A percentile compares a stretch with the other conserved stretches of the same genome.
Conservation (phyloP, 306 rosid species). For the Rosa multiflora region DNA sequence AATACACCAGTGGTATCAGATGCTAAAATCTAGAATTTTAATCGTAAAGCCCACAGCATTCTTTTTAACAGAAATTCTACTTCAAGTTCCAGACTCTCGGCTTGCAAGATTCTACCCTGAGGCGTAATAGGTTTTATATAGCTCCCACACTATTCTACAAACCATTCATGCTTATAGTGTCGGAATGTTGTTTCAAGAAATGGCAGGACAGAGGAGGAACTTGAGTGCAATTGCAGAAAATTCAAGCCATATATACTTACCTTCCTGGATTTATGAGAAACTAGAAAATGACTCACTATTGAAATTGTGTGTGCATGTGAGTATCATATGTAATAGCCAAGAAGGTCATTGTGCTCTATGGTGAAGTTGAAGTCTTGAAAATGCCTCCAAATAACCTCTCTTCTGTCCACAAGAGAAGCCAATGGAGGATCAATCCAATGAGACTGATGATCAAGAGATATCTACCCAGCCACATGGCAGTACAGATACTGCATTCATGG, state of each 20-base stretch:
- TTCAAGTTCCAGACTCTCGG: conserved; percentile 8
- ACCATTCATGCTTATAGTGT: not conserved
- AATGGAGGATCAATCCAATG: not conserved
- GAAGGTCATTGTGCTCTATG: conserved; percentile 32
- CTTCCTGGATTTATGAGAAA: not conserved
- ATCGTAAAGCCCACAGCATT: conserved; percentile 2
- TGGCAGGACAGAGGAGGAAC: not conserved
- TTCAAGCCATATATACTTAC: conserved; percentile 2
- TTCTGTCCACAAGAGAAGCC: not conserved
- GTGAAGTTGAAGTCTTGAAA: not conserved
- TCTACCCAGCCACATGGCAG: not conserved
- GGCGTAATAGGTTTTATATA: not conserved
- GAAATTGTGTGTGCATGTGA: not conserved
- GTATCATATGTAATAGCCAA: conserved; percentile 1
- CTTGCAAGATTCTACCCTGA: conserved; percentile 1
- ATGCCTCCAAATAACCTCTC: conserved; percentile 32
- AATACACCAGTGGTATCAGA: not conserved
- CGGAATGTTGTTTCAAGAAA: not conserved
- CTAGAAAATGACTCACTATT: not conserved
- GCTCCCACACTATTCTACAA: conserved; percentile 2
- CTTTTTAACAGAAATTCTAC: not conserved
- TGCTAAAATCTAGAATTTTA: conserved; percentile 4
- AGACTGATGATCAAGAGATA: not conserved
- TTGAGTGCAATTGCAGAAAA: not conserved
- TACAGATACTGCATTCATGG: not conserved